Conservation (phyloP, 2,329 filamentous ascomycete genomes). For the Fusarium virguliforme region DNA sequence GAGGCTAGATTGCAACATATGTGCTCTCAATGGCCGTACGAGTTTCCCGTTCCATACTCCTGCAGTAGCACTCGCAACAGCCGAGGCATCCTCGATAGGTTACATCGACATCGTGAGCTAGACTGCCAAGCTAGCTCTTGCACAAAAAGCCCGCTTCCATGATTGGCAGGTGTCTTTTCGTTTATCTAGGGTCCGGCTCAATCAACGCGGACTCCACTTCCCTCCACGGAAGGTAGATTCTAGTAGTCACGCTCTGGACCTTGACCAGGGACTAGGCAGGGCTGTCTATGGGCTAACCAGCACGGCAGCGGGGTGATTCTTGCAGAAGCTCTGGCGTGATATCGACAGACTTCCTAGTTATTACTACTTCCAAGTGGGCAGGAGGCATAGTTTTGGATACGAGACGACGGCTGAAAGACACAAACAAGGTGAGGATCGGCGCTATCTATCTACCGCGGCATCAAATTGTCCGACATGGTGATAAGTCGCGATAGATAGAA, state of each 20-base stretch:
- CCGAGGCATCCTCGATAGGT: slow-evolving; percentile 2
- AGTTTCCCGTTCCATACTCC: not conserved
- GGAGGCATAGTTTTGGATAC: not conserved
- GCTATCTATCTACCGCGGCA: not conserved
- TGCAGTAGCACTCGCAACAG: not conserved
- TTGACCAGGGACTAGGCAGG: not conserved
- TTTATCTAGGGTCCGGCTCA: slow-evolving; percentile 5
- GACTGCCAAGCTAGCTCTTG: not conserved
- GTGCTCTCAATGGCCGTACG: not conserved
- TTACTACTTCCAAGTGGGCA: slow-evolving; percentile 13
- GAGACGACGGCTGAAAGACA: not conserved
- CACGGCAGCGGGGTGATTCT: not conserved
- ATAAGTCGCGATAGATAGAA: too few species aligned
- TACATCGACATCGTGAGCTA: slow-evolving; percentile 1
- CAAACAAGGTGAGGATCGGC: slow-evolving; percentile 5
- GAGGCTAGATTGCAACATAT: not conserved
- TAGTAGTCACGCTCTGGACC: not conserved
- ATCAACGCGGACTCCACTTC: slow-evolving; percentile 6
- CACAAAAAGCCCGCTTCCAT: slow-evolving; percentile 4
- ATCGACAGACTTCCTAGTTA: not conserved
- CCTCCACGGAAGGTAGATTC: slow-evolving; percentile 17
- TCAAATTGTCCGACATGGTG: not conserved
- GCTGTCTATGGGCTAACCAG: slow-evolving; percentile 2
- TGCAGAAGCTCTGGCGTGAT: slow-evolving; percentile 7
- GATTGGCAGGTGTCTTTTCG: slow-evolving; percentile 9